These are phyloP conservation scores for Ajuga chamaepitys DNA, from an alignment of 257 asterid genomes.

Conservation along the genomic window DNA sequence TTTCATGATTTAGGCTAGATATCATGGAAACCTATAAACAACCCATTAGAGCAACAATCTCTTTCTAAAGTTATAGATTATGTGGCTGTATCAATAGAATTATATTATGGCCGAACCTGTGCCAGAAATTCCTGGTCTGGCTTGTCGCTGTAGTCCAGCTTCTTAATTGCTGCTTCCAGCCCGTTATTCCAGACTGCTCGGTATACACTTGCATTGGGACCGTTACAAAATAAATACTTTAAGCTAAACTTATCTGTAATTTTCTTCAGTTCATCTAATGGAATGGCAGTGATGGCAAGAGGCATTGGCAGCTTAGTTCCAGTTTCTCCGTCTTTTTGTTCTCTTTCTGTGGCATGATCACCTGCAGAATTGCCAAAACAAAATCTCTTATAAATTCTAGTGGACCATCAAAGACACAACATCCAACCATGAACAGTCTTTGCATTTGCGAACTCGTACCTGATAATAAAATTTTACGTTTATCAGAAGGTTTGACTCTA, in stretches of 20 bases:
- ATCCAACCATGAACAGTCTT: neutral
- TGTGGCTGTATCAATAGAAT: neutral
- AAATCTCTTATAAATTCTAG: neutral
- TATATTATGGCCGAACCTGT: constrained; percentile 1
- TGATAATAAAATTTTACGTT: neutral
- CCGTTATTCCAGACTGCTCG: neutral
- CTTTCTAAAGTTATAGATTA: neutral
- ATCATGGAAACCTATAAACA: constrained; percentile 47
- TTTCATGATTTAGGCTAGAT: constrained; percentile 43
- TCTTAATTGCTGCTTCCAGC: neutral
- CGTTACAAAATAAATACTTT: neutral
- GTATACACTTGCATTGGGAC: neutral
- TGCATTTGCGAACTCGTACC: neutral
- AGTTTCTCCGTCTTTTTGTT: too few species aligned
- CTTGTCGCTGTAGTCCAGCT: constrained; percentile 3
- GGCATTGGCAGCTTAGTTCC: too few species aligned
- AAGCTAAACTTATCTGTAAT: neutral
- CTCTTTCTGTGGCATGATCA: too few species aligned
- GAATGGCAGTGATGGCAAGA: neutral
- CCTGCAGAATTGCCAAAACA: constrained; percentile 5
- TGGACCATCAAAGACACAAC: neutral
- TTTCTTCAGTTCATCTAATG: neutral
- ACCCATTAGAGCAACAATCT: neutral
- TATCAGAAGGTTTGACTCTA: neutral
- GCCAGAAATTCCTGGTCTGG: constrained; percentile 20